Conservation (phyloP, 257 asterid genomes). For the Sherardia arvensis region DNA sequence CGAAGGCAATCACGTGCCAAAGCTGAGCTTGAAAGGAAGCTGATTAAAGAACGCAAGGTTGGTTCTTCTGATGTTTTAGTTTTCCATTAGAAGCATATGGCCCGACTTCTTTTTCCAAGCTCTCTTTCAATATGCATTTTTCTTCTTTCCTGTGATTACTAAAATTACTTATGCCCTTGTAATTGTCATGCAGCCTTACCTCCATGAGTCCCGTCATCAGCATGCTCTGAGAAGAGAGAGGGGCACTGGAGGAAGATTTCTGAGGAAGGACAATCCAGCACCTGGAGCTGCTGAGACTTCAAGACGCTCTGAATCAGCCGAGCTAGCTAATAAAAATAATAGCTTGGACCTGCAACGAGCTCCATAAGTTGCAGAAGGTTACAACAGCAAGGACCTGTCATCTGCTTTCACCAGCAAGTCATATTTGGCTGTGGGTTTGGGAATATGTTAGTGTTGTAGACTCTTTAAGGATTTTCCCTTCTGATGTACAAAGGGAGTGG, state of each 20-base stretch:
- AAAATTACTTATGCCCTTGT: background rate
- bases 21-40: conserved; percentile 78
- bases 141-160: background rate
- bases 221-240: conserved; percentile 82
- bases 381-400: background rate
- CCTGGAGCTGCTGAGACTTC: conserved; percentile 34
- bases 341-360: conserved; percentile 19
- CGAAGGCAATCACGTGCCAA: conserved; percentile 89
- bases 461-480: background rate
- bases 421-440: conserved; percentile 66
- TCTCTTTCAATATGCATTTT: background rate
- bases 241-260: conserved; percentile 83
- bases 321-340: conserved; percentile 23
- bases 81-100: background rate
- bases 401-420: conserved; percentile 62
- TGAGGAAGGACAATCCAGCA: conserved; percentile 40
- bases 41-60: conserved; percentile 77
- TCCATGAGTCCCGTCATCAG: conserved; percentile 88
- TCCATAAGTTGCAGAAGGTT: background rate
- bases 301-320: conserved; percentile 28
- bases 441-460: background rate
- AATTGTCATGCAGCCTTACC: conserved; percentile 51
- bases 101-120: background rate
- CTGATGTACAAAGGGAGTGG: conserved; percentile 15
- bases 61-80: background rate